Conservation (phyloP, 306 rosid species). For the Vigna radiata region DNA sequence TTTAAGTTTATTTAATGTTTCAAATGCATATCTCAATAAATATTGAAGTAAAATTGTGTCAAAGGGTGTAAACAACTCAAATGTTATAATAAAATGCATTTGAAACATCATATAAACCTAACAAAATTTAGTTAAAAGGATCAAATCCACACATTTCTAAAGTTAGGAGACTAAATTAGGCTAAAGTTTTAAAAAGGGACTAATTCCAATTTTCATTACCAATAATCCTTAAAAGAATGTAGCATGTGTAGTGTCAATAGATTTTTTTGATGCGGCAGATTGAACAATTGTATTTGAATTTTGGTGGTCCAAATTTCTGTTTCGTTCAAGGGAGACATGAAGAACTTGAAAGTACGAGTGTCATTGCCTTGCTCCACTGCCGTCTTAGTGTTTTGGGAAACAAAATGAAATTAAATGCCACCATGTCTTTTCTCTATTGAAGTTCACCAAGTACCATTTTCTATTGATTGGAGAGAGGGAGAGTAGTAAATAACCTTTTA, state of each 20-base stretch:
- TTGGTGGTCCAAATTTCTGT: constrained; percentile 1
- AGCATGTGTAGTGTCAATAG: not conserved
- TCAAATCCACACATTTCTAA: too few relatives aligned
- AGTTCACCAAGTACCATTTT: not conserved
- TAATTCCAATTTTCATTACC: too few relatives aligned
- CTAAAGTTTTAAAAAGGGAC: too few relatives aligned
- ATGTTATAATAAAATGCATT: too few relatives aligned
- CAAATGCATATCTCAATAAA: too few relatives aligned
- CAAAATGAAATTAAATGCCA: not conserved
- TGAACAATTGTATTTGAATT: constrained; percentile 3
- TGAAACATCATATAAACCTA: too few relatives aligned
- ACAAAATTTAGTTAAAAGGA: too few relatives aligned
- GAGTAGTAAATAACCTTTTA: not conserved
- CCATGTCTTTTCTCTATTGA: not conserved
- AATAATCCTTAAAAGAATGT: not conserved
- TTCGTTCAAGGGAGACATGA: not conserved
- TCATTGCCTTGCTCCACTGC: constrained; percentile 10
- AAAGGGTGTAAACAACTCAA: too few relatives aligned
- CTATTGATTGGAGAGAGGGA: not conserved
- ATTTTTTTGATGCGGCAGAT: not conserved
- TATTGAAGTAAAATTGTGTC: too few relatives aligned
- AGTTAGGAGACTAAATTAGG: too few relatives aligned
- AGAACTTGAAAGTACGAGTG: not conserved
- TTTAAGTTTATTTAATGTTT: too few relatives aligned
- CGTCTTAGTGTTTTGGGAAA: constrained; percentile 7